These are phyloP conservation scores for Mucor piriformis DNA, from an alignment of 371 early-diverging fungal species.

Conservation along the genomic window DNA sequence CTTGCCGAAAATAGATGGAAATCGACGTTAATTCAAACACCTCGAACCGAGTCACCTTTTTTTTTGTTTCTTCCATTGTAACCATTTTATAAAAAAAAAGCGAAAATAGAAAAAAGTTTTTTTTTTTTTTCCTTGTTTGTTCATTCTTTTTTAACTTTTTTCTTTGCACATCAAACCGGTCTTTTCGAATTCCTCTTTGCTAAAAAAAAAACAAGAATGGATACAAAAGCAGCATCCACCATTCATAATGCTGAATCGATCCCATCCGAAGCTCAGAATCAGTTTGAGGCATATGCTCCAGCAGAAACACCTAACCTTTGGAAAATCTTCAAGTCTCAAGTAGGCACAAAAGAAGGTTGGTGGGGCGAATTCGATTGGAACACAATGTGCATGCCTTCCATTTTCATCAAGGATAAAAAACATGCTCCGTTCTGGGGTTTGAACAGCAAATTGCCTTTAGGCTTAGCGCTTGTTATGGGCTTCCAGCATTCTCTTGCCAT, in stretches of 20 bases:
- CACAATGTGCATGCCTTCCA: conserved; percentile 54
- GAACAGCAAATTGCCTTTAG: conserved; percentile 57
- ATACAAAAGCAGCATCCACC: conserved; percentile 18
- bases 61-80: neutral
- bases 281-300: conserved; percentile 46
- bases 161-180: conserved; percentile 3
- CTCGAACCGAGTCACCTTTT: conserved; percentile 11
- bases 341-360: conserved; percentile 63
- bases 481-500: conserved; percentile 62
- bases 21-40: neutral
- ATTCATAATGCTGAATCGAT: conserved; percentile 23
- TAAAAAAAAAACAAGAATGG: conserved; percentile 17
- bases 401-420: conserved; percentile 37
- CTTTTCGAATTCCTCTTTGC: neutral
- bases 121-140: conserved; percentile 6
- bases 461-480: conserved; percentile 61
- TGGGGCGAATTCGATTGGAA: conserved; percentile 62
- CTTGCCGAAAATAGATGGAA: neutral
- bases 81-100: neutral
- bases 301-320: conserved; percentile 31
- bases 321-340: conserved; percentile 39
- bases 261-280: conserved; percentile 22
- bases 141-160: conserved; percentile 1
- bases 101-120: neutral
- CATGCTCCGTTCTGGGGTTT: conserved; percentile 64